Percentiles rank a stretch among this genome's conserved stretches.
These are phyloP conservation scores for Lotus japonicus DNA, from an alignment of 306 rosid genomes.

Conservation along the genomic window DNA sequence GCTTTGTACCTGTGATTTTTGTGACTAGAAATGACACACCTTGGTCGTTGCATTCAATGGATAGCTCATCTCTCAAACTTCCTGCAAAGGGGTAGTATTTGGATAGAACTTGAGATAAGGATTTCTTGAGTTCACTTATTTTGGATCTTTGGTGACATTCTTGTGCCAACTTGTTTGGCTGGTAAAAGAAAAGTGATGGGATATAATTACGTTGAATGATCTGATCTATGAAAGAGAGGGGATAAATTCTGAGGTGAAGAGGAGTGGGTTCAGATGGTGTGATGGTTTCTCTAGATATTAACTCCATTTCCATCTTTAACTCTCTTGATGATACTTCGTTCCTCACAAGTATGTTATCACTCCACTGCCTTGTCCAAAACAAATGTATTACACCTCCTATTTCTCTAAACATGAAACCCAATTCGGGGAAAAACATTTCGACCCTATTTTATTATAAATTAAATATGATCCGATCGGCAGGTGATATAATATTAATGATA, in stretches of 20 bases:
- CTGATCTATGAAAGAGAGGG: slow-evolving; percentile 31
- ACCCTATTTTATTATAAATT: too few relatives aligned
- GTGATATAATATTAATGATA: too few relatives aligned
- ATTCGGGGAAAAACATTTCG: too few relatives aligned
- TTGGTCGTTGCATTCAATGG: too few relatives aligned
- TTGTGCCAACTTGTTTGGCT: neutral
- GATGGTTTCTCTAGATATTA: slow-evolving; percentile 35
- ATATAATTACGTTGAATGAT: neutral
- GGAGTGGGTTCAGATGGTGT: slow-evolving; percentile 45
- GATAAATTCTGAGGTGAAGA: neutral
- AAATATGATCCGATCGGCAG: too few relatives aligned
- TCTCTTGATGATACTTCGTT: neutral
- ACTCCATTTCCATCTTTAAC: slow-evolving; percentile 15
- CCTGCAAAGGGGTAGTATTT: slow-evolving; percentile 43
- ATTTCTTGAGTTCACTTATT: slow-evolving; percentile 21
- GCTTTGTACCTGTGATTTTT: too few relatives aligned
- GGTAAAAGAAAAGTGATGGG: slow-evolving; percentile 34
- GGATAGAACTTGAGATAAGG: slow-evolving; percentile 33
- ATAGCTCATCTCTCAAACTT: too few relatives aligned
- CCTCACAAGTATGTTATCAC: too few relatives aligned
- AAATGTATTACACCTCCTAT: too few relatives aligned
- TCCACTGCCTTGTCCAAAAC: too few relatives aligned
- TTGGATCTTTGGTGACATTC: neutral
- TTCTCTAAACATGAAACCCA: too few relatives aligned
- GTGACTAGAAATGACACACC: too few relatives aligned